Evolutionary conservation across 2,329 filamentous ascomycete species (phyloP), one percentile per base, ranked within the genome.

Genomic region (Penicillium olsonii): DNA sequence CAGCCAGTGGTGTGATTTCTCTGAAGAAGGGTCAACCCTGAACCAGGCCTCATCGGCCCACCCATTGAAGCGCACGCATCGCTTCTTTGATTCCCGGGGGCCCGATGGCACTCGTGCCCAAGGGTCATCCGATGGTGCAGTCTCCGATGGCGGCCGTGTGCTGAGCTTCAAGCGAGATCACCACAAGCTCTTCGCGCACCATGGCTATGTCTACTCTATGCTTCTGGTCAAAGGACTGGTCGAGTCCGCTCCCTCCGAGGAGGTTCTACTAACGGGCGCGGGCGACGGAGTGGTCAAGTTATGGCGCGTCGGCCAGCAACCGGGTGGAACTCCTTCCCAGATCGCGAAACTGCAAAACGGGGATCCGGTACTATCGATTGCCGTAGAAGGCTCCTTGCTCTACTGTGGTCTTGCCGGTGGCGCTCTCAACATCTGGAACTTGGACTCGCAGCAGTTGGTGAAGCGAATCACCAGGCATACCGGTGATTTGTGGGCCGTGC

Each of bases 191-290:
- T 99, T 95, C 72, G 91, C 94, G 1, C 94, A 99, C 69, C 92
- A 87, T 69, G 94, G 95, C 37, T 97, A 96, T 67, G 85, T 99
- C 0, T 96, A 96, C 69, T 95, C 91, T 69, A 97, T 97, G 92
- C 79, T 95, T 5, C 79, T 99, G 51, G 85, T 90, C 0, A 84
- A 83, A 53, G 89, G 88, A 0, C 79, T 90, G 6, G 80, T 90
- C 4, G 77, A 79, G n/a, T 87, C 87, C 6, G 78, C 82, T 0
- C 84, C 89, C 1, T 62, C 63, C 20, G 76, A 81, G 48, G 92
- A 97, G 60, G 84, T 95, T 1, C 70, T 99, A 31, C 84, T 99
- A 26, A 95, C 92, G 0, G 94, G 92, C 8, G 92, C 90, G 29
- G 95, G 94, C 26, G 94, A 97, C 65, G 95, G 94, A 0, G 89